phyloP scores from a whole-genome alignment of 208 protist genomes.

The Acanthamoeba healyi region DNA sequence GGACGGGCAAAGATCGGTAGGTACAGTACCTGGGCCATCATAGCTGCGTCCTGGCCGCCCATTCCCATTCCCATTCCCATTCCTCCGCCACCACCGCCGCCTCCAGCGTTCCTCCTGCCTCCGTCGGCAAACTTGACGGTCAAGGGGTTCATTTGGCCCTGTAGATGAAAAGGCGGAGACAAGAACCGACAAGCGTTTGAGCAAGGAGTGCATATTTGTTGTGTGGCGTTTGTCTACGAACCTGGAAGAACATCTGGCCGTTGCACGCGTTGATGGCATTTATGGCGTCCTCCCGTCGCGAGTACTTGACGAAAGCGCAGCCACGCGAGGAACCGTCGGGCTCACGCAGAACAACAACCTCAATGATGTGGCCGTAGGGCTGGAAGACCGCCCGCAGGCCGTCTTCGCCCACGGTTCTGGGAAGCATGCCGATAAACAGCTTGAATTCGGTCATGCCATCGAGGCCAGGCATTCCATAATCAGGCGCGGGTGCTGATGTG shows the following conservation, averaged over 20 bases:
- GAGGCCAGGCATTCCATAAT: not conserved
- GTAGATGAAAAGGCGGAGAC: not conserved
- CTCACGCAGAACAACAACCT: constrained; percentile 80
- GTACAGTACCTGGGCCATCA: not conserved
- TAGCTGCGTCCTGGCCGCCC: not conserved
- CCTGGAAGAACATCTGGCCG: constrained; percentile 71
- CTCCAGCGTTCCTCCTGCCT: constrained; percentile 74
- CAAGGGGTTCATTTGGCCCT: constrained; percentile 69
- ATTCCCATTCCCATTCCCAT: constrained; percentile 38
- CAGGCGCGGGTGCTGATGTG: not conserved
- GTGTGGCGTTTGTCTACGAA: no score
- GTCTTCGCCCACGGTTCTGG: constrained; percentile 78
- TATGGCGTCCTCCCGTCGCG: constrained; percentile 73
- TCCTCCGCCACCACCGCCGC: constrained; percentile 23
- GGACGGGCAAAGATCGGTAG: not conserved
- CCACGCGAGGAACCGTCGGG: constrained; percentile 84
- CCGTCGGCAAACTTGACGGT: constrained; percentile 85
- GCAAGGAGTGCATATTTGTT: no score
- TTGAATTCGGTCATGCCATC: constrained; percentile 80
- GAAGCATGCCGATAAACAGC: constrained; percentile 89
- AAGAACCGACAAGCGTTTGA: not conserved
- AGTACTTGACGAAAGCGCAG: constrained; percentile 89
- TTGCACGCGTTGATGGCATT: constrained; percentile 85
- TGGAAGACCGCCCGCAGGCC: constrained; percentile 81
- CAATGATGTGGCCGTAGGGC: constrained; percentile 82